Evolutionary conservation across 1,284 basidiomycete species (phyloP), one percentile per base, ranked within the genome.

Genomic region (Lignosus rhinocerotis): DNA sequence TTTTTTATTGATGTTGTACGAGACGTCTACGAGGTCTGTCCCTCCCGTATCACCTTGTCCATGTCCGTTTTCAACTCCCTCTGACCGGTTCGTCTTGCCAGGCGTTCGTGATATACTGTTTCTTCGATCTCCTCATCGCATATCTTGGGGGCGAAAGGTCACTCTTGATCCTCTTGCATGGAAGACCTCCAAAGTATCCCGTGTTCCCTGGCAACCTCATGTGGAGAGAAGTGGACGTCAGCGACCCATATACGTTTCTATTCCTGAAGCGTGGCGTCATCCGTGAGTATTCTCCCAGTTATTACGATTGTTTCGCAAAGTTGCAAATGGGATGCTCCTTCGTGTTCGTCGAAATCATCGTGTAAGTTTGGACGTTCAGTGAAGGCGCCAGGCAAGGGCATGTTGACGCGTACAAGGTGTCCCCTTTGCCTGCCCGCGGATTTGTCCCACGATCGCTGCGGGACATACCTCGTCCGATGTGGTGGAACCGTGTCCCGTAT

Each of bases 31-130:
- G 96, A 99, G 82, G 94, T 93, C 58, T 62, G 84, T 45, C 19
- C 21, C 14, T 6, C 36, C 14, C 33, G 46, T 46, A 34, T 21
- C 9, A 12, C 19, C 31, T 31, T 12, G 14, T 46, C 19, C 42
- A 44, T n/a, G 52, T 53, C 14, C 59, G 49, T 44, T 60, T 53
- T 42, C 59, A 53, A 33, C 36, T 9, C 7, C 16, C 36, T 12
- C n/a, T 12, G 34, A 36, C 14, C 9, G 36, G 6, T 19, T 45
- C 43, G 43, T 21, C 19, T 30, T 14, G 21, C 16, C 51, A 95
- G 93, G 95, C 94, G 1, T 98, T 97, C 71, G 95, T 98, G 44
- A 98, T 98, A 67, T 98, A 98, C 75, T 95, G 88, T 66, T 94
- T 94, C 76, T 92, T 94, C 70, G 84, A 88, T 39, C 82, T 94